Base-by-base conservation (phyloP, 2,329 filamentous ascomycete species). In the Colletotrichum paranaense region DNA sequence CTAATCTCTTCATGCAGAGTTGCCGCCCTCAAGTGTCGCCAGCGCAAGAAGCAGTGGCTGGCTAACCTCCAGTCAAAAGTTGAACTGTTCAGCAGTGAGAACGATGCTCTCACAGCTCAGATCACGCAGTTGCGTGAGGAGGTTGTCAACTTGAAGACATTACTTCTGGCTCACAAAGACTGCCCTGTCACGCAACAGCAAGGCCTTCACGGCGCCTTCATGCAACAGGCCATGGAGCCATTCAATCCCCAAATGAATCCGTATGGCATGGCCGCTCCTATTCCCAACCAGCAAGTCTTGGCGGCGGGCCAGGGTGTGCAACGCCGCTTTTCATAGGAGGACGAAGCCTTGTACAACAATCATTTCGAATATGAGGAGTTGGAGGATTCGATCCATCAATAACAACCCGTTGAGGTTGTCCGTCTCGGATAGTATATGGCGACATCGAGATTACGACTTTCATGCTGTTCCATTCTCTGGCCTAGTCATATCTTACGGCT, bases 41-140 rank as follows among this genome's bases (percentile, higher is more conserved):
- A 99, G 83, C 91, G 97, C 24, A 99, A 99, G 88, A 99, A 99
- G 88, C 97, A 98, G 81, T 99, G 97, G 97, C 90, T 98, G 71
- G 94, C 94, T 38, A 98, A 98, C 77, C 88, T 99, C 1, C 97
- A 99, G 82, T 91, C 91, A 68, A 98, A 98, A 83, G 96, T 98
- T 19, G 97, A 99, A 82, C 88, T 97, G 76, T 98, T 95, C 80
- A 95, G 93, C 75, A 92, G 89, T 1, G 97, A 99, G 83, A 98
- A 98, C 76, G 97, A 99, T 79, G 91, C 91, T 1, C 88, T 99
- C 42, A 94, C 92, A 22, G 88, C 92, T 3, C 96, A 97, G 75
- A 95, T 98, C 72, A 93, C 93, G 1, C 91, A 94, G 77, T 86
- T 98, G 6, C 90, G 95, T 32, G 96, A 98, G 80, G 97, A 99